phyloP scores from a whole-genome alignment of 768 basidiomycete genomes.

The Leccinum longicurvipes region DNA sequence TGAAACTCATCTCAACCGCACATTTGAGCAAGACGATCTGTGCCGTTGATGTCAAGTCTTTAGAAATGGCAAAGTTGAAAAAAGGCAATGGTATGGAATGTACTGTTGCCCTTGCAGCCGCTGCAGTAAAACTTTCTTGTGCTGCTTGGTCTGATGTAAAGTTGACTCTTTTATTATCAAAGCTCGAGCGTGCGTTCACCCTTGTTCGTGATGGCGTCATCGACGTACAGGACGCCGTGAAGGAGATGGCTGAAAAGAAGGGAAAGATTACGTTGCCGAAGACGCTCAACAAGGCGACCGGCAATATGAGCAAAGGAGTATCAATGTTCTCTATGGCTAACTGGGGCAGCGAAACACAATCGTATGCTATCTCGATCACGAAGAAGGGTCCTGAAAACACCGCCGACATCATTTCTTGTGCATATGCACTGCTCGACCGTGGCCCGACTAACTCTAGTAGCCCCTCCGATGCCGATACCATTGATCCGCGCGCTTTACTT shows the following conservation, averaged over 20 bases:
- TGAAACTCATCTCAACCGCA: neutral
- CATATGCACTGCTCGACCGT: neutral
- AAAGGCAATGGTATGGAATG: neutral
- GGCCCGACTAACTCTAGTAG: neutral
- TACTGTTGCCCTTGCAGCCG: neutral
- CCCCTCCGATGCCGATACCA: neutral
- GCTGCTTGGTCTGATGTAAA: neutral
- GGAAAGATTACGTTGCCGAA: neutral
- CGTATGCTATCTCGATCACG: neutral
- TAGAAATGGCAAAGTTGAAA: neutral
- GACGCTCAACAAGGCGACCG: slow-evolving; percentile 1
- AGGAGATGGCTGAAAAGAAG: slow-evolving; percentile 6
- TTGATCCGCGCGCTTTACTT: neutral
- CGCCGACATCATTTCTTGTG: neutral
- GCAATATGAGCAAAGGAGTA: slow-evolving; percentile 2
- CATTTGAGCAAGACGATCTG: slow-evolving; percentile 1
- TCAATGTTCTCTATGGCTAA: slow-evolving; percentile 4
- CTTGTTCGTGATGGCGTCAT: neutral
- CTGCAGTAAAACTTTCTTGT: neutral
- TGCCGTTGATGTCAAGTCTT: neutral
- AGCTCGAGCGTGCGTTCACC: neutral
- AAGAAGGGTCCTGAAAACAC: slow-evolving; percentile 1
- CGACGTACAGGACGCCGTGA: neutral
- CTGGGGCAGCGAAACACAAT: neutral
- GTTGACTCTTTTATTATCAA: neutral